Percentiles rank a stretch among this genome's conserved stretches.
phyloP scores from a whole-genome alignment of 1,284 basidiomycete genomes.

The Anthracocystis panici-leucophaei region DNA sequence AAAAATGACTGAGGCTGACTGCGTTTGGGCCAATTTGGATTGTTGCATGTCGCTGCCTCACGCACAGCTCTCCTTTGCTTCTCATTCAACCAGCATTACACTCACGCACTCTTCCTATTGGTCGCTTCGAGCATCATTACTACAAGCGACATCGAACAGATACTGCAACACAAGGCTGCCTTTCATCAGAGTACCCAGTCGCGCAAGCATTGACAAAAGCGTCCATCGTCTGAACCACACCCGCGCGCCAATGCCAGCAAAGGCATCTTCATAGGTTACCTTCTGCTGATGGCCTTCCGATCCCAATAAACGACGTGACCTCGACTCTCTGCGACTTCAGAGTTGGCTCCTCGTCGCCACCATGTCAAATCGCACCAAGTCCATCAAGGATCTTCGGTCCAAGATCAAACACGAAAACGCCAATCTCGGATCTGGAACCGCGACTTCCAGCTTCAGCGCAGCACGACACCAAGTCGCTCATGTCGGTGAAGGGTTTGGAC shows the following conservation, averaged over 20 bases:
- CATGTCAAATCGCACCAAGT: constrained; percentile 43
- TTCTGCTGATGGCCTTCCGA: neutral
- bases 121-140: neutral
- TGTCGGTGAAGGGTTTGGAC: constrained; percentile 43
- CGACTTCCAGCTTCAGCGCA: constrained; percentile 36
- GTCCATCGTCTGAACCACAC: neutral
- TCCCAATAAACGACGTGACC: too few species aligned
- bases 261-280: neutral
- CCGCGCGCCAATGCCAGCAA: neutral
- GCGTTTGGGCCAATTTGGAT: constrained; percentile 31
- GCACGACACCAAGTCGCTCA: constrained; percentile 33
- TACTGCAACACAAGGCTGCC: neutral
- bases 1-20: neutral
- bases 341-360: neutral
- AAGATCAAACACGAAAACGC: constrained; percentile 67
- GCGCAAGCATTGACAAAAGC: neutral
- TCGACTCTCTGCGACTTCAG: neutral
- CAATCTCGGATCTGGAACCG: constrained; percentile 61
- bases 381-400: constrained; percentile 62
- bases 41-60: neutral
- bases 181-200: neutral
- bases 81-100: neutral
- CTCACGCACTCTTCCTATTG: neutral
- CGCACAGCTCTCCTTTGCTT: neutral
- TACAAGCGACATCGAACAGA: neutral